A percentile compares a stretch with the other conserved stretches of the same genome.
These are phyloP conservation scores for Xenosphaeropsis pyriputrescens DNA, from an alignment of 2,329 filamentous ascomycete species.

Conservation along the genomic window DNA sequence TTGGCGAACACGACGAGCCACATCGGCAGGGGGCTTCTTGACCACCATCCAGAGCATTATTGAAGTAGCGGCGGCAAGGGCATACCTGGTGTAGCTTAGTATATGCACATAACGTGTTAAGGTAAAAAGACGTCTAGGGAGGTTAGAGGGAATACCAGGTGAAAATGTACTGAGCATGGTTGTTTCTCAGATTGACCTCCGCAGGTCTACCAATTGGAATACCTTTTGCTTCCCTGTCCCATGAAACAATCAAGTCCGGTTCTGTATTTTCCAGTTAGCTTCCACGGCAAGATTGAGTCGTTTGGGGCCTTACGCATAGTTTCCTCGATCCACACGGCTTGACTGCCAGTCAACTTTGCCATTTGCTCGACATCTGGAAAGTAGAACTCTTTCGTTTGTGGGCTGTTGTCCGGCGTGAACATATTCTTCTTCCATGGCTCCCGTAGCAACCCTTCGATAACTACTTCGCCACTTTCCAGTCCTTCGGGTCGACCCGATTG, in stretches of 20 bases:
- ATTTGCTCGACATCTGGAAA: constrained; percentile 91
- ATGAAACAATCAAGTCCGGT: constrained; percentile 62
- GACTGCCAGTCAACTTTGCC: constrained; percentile 67
- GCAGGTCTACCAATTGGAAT: constrained; percentile 79
- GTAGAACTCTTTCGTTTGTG: constrained; percentile 76
- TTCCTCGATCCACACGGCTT: constrained; percentile 88
- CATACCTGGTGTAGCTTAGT: constrained; percentile 49
- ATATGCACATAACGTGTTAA: constrained; percentile 1
- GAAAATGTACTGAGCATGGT: constrained; percentile 96
- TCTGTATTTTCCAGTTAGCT: constrained; percentile 29
- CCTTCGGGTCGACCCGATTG: constrained; percentile 49
- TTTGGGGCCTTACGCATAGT: constrained; percentile 58
- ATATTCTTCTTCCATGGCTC: constrained; percentile 95
- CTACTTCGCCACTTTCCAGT: constrained; percentile 56
- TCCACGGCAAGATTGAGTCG: constrained; percentile 1
- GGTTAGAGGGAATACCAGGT: constrained; percentile 55
- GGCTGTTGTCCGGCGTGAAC: constrained; percentile 86
- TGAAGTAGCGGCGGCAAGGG: constrained; percentile 67
- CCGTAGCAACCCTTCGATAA: constrained; percentile 70
- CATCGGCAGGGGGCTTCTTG: constrained; percentile 66
- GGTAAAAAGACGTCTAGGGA: constrained; percentile 5
- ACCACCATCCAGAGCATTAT: constrained; percentile 96
- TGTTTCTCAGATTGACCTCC: constrained; percentile 89
- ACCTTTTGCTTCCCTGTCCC: constrained; percentile 64
- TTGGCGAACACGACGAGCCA: constrained; percentile 59